These are phyloP conservation scores for Seiridium unicorne DNA, from an alignment of 2,329 filamentous ascomycete genomes.

Conservation along the genomic window DNA sequence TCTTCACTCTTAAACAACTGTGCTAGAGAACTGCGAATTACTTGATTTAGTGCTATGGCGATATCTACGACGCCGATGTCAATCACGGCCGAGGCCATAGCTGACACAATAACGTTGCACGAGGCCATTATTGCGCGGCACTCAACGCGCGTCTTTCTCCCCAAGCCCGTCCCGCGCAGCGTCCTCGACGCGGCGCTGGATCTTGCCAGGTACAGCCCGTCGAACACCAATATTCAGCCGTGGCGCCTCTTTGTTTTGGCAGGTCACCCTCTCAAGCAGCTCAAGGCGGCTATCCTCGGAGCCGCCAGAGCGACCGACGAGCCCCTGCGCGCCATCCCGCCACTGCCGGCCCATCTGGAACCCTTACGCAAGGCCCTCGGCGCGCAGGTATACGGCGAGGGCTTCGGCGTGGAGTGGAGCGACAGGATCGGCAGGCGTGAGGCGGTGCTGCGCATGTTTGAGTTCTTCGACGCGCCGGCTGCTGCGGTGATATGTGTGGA, in stretches of 20 bases:
- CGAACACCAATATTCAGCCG: background rate
- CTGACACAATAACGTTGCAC: background rate
- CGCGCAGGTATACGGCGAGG: background rate
- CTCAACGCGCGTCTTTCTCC: background rate
- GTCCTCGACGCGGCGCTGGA: background rate
- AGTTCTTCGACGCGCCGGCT: background rate
- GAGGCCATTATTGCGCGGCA: background rate
- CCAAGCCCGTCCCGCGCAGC: background rate
- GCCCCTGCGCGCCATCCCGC: background rate
- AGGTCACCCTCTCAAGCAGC: background rate
- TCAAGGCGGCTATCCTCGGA: background rate
- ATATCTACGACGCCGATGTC: background rate
- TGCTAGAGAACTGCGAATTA: background rate
- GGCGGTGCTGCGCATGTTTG: conserved; percentile 2
- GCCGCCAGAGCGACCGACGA: background rate
- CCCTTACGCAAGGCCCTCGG: background rate
- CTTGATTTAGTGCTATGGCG: background rate
- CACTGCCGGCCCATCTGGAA: background rate
- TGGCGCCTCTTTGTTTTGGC: background rate
- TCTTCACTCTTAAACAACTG: background rate
- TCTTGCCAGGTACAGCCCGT: background rate
- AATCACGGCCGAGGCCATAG: background rate
- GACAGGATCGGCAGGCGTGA: background rate
- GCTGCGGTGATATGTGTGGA: background rate
- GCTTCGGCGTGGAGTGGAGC: background rate